Base-by-base conservation (phyloP, 1,139 yeast species). In the Saccharomycopsis hybrid region DNA sequence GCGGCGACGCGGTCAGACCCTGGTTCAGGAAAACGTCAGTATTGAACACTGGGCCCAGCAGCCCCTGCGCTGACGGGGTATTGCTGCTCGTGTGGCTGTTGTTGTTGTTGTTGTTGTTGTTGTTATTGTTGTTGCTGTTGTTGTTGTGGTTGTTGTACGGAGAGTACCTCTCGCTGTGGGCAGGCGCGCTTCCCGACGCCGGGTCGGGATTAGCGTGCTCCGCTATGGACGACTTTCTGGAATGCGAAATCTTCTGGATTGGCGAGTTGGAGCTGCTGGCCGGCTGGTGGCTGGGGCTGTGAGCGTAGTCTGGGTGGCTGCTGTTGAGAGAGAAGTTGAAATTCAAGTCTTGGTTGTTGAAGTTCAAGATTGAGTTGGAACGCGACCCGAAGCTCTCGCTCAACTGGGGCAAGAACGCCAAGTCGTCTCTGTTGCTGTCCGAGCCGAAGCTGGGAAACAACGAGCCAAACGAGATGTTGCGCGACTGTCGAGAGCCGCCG, bases 1-100 rank as follows among this genome's bases (percentile, higher is more conserved):
- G n/a, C 8, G 43, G 9, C 3, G 43, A 40, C 11, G 31, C 31
- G 25, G 8, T 40, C 43, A 40, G 43, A 5, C 45, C 45, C 4
- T 44, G 46, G 39, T 36, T 36, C 31, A 43, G 18, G 24, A 51
- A 51, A n/a, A 51, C 49, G 5, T 51, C 54, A 8, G 54, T 51
- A 28, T 51, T 51, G 30, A 51, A 51, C 2, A 51, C 44, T 27
- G 54, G 54, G n/a, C 51, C 48, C 4, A 13, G 9, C 28, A 7
- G 29, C 39, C 30, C 27, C 30, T 18, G 33, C 32, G 27, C 32
- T 36, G 3, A 36, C n/a, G 29, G 18, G 41, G 27, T 29, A 33
- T 25, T 32, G n/a, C 27, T 18, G 38, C 9, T 18, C 30, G n/a
- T 39, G 27, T 18, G 7, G 18, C 11, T 40, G 41, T 30, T 44